A percentile compares a stretch with the other conserved stretches of the same genome.
Conservation (phyloP, 805 yeast species). For the Starmera caribaea region DNA sequence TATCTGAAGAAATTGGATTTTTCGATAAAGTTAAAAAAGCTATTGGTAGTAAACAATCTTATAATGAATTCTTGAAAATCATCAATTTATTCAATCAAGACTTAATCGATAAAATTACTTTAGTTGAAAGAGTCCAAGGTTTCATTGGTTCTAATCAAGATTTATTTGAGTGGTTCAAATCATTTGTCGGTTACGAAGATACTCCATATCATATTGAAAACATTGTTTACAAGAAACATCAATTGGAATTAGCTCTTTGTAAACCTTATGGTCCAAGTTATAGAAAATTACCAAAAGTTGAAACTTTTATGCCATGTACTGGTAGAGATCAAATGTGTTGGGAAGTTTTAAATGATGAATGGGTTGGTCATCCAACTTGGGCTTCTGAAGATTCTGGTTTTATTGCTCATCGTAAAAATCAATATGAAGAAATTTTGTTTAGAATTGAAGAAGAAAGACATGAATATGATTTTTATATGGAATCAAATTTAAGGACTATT, state of each 20-base stretch:
- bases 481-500: constrained; percentile 86
- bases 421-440: constrained; percentile 91
- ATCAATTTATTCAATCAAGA: constrained; percentile 85
- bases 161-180: constrained; percentile 82
- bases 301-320: constrained; percentile 93
- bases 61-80: constrained; percentile 85
- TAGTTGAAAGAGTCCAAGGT: constrained; percentile 76
- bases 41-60: constrained; percentile 80
- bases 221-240: constrained; percentile 80
- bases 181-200: constrained; percentile 82
- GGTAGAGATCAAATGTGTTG: constrained; percentile 99
- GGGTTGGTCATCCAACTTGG: constrained; percentile 99
- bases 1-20: constrained; percentile 79
- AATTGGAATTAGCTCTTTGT: constrained; percentile 80
- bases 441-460: constrained; percentile 97
- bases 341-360: constrained; percentile 96
- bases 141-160: constrained; percentile 78
- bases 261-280: constrained; percentile 95
- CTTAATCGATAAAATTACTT: constrained; percentile 70
- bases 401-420: constrained; percentile 97
- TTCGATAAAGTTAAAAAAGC: constrained; percentile 88
- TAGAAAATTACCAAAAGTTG: constrained; percentile 85
- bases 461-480: constrained; percentile 94
- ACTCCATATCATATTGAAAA: constrained; percentile 83
- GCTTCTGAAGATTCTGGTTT: constrained; percentile 99